A percentile compares a stretch with the other conserved stretches of the same genome.
Conservation (phyloP, 2,329 filamentous ascomycete genomes). For the Erysiphe pulchra region DNA sequence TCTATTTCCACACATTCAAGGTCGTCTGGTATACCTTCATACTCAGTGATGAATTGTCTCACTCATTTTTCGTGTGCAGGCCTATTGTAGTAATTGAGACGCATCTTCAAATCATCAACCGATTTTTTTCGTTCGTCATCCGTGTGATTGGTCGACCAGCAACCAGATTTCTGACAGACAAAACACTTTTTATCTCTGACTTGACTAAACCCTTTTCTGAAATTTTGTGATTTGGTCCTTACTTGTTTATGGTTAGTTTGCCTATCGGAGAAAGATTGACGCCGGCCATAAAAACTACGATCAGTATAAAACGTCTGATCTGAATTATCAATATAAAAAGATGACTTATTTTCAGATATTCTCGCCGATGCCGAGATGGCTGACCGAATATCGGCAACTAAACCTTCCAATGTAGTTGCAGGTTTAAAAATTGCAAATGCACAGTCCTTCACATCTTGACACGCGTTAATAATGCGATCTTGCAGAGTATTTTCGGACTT, state of each 20-base stretch:
- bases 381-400: background rate
- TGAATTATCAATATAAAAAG: background rate
- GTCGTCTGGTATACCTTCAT: no score
- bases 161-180: constrained; percentile 1
- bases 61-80: no score
- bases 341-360: background rate
- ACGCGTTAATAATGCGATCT: background rate
- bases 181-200: background rate
- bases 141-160: constrained; percentile 1
- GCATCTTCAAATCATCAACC: no score
- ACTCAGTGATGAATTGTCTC: no score
- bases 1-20: no score
- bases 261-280: no score
- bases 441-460: background rate
- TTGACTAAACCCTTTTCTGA: background rate
- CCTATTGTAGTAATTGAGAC: no score
- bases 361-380: background rate
- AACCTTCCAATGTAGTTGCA: background rate
- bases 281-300: background rate
- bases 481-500: background rate
- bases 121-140: no score
- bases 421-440: background rate
- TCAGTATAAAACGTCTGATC: background rate
- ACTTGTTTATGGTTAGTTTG: background rate
- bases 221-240: background rate